Conservation (phyloP, 179 eudicot species). For the Silene coronaria region DNA sequence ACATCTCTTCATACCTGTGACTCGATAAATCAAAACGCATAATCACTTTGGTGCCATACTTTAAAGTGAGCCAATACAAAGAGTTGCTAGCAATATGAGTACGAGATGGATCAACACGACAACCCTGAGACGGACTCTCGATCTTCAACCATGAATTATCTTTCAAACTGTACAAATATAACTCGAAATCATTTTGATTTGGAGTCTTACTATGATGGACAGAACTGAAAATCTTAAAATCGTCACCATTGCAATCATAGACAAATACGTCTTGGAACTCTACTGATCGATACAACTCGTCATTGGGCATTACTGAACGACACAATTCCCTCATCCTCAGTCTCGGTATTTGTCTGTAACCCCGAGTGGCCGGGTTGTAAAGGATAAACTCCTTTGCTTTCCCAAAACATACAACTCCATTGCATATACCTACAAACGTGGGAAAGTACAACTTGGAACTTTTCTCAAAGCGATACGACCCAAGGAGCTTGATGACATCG, state of each 20-base stretch:
- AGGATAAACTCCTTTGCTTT: not conserved
- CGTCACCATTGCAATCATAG: not conserved
- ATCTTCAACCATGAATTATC: not conserved
- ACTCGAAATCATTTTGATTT: not conserved
- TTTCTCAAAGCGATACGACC: not conserved
- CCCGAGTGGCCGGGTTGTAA: slow-evolving; percentile 15
- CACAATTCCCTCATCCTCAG: no score
- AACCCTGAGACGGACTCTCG: not conserved
- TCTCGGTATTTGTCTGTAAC: not conserved
- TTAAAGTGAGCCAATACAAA: not conserved
- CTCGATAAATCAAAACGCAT: no score
- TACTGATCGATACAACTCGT: no score
- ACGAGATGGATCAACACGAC: not conserved
- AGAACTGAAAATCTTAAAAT: slow-evolving; percentile 1
- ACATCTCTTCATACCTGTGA: no score
- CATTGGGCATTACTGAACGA: no score
- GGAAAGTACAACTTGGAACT: no score
- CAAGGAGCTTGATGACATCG: not conserved
- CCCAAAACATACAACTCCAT: not conserved
- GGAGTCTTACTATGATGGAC: no score
- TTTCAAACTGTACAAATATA: not conserved
- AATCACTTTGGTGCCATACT: no score
- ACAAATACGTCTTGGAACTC: not conserved
- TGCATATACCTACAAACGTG: not conserved
- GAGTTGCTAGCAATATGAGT: not conserved